Evolutionary conservation across 1,139 yeast genomes (phyloP).

Genomic region (Saccharomyces hybrid): DNA sequence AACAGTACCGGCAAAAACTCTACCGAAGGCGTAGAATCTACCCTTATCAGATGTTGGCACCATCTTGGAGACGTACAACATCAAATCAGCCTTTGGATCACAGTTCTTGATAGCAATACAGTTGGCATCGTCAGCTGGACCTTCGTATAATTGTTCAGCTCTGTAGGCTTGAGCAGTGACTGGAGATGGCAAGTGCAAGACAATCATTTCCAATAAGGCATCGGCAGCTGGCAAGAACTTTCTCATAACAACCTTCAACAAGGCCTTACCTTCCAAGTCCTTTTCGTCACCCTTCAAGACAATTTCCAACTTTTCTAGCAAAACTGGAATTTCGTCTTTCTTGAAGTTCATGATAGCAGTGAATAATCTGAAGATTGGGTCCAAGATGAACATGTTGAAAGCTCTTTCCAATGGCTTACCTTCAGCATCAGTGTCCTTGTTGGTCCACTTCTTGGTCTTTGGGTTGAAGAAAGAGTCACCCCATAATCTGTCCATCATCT

Average conservation of each 20-base stretch:
- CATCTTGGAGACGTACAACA: constrained; percentile 99
- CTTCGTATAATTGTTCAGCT: constrained; percentile 98
- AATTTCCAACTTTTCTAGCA: constrained; percentile 90
- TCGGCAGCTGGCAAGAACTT: constrained; percentile 99
- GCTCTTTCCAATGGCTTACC: constrained; percentile 98
- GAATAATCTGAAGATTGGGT: constrained; percentile 97
- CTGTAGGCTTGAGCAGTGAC: constrained; percentile 98
- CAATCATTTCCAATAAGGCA: constrained; percentile 98
- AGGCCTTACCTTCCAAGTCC: constrained; percentile 97
- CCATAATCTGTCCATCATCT: constrained; percentile 99
- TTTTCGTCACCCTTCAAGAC: constrained; percentile 86
- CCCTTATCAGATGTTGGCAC: constrained; percentile 99
- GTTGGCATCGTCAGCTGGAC: constrained; percentile 92
- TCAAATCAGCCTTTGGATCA: constrained; percentile 97
- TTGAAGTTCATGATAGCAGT: constrained; percentile 94
- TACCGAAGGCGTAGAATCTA: constrained; percentile 99
- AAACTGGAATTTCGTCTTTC: constrained; percentile 88
- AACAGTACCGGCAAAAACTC: constrained; percentile 99
- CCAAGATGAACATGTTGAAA: constrained; percentile 98
- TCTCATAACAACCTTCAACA: constrained; percentile 97
- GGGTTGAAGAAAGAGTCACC: constrained; percentile 99
- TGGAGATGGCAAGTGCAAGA: constrained; percentile 98
- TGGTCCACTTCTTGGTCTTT: constrained; percentile 99
- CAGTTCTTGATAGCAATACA: constrained; percentile 93
- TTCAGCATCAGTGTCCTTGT: constrained; percentile 91